Base-by-base conservation (phyloP, 164 flowering plant species). In the Protea cynaroides region DNA sequence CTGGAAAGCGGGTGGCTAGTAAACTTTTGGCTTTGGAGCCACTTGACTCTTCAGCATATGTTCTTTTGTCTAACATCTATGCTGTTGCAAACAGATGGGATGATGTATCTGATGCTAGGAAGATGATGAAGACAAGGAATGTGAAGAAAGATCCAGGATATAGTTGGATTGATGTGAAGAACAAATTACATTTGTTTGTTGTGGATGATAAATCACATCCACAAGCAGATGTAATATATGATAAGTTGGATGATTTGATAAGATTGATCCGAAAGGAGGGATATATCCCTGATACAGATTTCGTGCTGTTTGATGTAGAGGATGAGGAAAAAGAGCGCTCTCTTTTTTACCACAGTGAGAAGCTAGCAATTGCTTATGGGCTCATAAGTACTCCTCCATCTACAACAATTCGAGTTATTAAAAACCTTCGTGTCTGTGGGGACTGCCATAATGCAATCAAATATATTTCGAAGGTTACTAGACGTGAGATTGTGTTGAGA, bases 71-170 rank as follows among this genome's bases (percentile, higher is more conserved):
- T 21, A 87, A 87, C 58, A 82, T 87, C 8, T 84, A 81, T 72
- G 90, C 90, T 23, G 73, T 80, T 29, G 72, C 76, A 4, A 72
- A 75, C 67, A 58, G 67, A 62, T 80, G 87, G 89, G 77, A 81
- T 40, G 81, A 78, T 61, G 86, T 78, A 14, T 67, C 68, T 14
- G 61, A 72, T 37, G 75, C 85, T 56, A 81, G 92, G 74, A 71
- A 61, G 55, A 62, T 55, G 66, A 85, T 89, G 92, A 82, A 72
- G 73, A 47, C 34, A 36, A 72, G 68, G 66, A 75, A 76, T 12
- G 76, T 84, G 15, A 78, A 73, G 67, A 89, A 89, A 69, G 82
- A 74, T 22, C 87, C 96, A 0, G 96, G 89, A n/a, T 76, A 76
- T 65, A 89, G 92, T 54, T 89, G 88, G 86, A 75, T 86, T 46